Conservation (phyloP, 495 filamentous ascomycete genomes). For the Geoglossum glabrum region DNA sequence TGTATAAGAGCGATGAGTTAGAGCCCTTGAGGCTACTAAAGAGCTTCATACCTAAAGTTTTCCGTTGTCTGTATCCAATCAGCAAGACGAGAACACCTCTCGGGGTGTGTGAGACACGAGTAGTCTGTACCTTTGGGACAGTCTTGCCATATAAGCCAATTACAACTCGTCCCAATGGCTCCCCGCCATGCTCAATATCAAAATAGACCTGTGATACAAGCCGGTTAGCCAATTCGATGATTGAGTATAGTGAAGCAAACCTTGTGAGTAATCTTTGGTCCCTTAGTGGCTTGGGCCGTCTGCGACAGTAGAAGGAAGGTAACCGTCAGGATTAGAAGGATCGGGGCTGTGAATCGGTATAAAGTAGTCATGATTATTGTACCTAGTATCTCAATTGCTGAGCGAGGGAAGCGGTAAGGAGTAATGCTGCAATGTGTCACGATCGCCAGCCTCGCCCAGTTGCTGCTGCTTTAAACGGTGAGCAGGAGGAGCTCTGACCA, state of each 20-base stretch:
- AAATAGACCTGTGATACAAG: constrained; percentile 50
- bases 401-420: not conserved
- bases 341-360: constrained; percentile 33
- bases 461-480: too few species aligned
- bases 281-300: constrained; percentile 54
- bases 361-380: not conserved
- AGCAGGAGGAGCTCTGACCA: too few species aligned
- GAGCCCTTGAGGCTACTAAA: not conserved
- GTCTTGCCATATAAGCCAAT: constrained; percentile 96
- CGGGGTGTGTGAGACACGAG: not conserved
- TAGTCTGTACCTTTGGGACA: constrained; percentile 52
- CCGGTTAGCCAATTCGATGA: constrained; percentile 1
- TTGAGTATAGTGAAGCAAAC: constrained; percentile 18
- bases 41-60: constrained; percentile 57
- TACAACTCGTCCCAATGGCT: constrained; percentile 67
- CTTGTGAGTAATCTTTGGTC: constrained; percentile 92
- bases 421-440: not conserved
- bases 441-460: too few species aligned
- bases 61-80: constrained; percentile 48
- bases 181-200: constrained; percentile 79
- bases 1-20: constrained; percentile 9
- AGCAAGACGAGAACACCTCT: not conserved
- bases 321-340: constrained; percentile 54
- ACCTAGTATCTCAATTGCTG: not conserved
- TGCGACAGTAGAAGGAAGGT: constrained; percentile 54